Percentiles rank a stretch among this genome's conserved stretches.
These are phyloP conservation scores for Fusarium robinianum DNA, from an alignment of 2,329 filamentous ascomycete species.

Conservation along the genomic window DNA sequence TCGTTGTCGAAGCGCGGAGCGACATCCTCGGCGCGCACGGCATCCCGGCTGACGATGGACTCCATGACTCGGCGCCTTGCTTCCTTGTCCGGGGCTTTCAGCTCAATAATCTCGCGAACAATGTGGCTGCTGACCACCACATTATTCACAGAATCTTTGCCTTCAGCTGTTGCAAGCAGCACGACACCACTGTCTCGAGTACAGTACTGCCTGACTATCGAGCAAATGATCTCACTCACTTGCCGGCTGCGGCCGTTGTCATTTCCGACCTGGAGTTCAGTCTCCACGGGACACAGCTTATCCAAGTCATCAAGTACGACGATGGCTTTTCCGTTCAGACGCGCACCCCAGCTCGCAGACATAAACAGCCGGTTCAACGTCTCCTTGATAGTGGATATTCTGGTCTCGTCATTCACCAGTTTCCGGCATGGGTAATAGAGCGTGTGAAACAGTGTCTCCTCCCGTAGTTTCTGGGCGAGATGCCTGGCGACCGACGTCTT, in stretches of 20 bases:
- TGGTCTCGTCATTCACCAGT: conserved; percentile 86
- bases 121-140: conserved; percentile 90
- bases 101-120: conserved; percentile 83
- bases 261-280: conserved; percentile 89
- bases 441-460: conserved; percentile 76
- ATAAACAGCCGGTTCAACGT: conserved; percentile 83
- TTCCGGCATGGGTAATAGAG: conserved; percentile 87
- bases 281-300: conserved; percentile 89
- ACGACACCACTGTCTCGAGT: conserved; percentile 79
- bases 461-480: conserved; percentile 73
- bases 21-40: conserved; percentile 45
- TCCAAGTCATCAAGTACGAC: conserved; percentile 94
- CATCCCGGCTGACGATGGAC: conserved; percentile 67
- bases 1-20: conserved; percentile 47
- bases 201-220: conserved; percentile 84
- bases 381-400: conserved; percentile 89
- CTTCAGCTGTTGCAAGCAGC: conserved; percentile 85
- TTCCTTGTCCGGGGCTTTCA: conserved; percentile 94
- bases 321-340: conserved; percentile 79
- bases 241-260: conserved; percentile 93
- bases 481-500: conserved; percentile 83
- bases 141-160: conserved; percentile 90
- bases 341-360: conserved; percentile 86
- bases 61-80: conserved; percentile 82
- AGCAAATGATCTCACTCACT: conserved; percentile 85